Base-by-base conservation (phyloP, 2,329 filamentous ascomycete genomes). In the Zasmidium cellare region DNA sequence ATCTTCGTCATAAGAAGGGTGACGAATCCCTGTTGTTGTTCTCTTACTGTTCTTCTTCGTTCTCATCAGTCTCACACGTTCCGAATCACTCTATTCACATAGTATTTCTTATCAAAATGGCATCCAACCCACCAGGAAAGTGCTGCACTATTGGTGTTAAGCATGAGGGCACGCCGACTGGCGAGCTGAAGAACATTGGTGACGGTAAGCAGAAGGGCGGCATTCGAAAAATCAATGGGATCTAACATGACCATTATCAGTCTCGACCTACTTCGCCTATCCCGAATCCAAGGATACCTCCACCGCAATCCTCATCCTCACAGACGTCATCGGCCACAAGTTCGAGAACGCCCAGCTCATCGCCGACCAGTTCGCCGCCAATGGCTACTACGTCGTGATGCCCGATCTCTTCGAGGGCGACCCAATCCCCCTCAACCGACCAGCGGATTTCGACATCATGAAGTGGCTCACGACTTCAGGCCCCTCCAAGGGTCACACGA, bases 381-480 rank as follows among this genome's bases (percentile, higher is more conserved):
- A 88, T 71, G 89, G 87, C 65, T 91, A 90, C 76, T 78, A 86
- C 56, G 82, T 82, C 56, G 76, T 90, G 45, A 80, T 92, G 60
- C 83, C 88, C 24, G 89, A 92, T 72, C 74, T 89, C 53, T 89
- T 91, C 80, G 80, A 85, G 62, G 87, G 86, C 59, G 86, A 90
- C 68, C 71, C 84, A 16, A 72, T 90, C 54, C 69, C 76, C 67
- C 87, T 61, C 82, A 86, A 70, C 78, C 76, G 49, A 75, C 78
- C 6, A 9, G 75, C 71, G 18, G 78, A 77, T 59, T 82, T 79
- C 64, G 67, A 84, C 63, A 66, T 86, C 51, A 73, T 74, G 66
- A 67, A 73, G 3, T 86, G 83, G 81, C 67, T 84, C n/a, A 57
- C 65, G 2, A 69, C 63, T 2, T 62, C 62, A 19, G 62, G 70